phyloP scores from a whole-genome alignment of 2,329 filamentous ascomycete genomes.

The Calonectria naviculata region DNA sequence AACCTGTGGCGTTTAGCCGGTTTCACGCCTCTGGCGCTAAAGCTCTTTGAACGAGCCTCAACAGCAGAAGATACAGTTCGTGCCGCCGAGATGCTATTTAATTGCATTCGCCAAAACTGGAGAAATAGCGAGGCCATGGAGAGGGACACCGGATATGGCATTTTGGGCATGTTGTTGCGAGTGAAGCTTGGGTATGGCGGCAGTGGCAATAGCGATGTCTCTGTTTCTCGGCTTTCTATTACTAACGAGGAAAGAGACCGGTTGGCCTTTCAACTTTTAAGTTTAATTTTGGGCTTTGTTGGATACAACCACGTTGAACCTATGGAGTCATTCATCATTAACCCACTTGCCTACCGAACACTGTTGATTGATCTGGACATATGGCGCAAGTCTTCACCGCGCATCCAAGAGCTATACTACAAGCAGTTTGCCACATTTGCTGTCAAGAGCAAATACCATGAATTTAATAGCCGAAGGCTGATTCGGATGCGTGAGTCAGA shows the following conservation, averaged over 20 bases:
- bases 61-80: slow-evolving; percentile 78
- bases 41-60: slow-evolving; percentile 82
- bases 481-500: slow-evolving; percentile 83
- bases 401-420: slow-evolving; percentile 91
- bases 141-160: slow-evolving; percentile 91
- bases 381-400: slow-evolving; percentile 83
- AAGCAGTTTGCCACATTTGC: slow-evolving; percentile 91
- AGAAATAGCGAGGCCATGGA: slow-evolving; percentile 99
- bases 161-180: slow-evolving; percentile 84
- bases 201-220: slow-evolving; percentile 42
- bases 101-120: slow-evolving; percentile 91
- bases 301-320: slow-evolving; percentile 86
- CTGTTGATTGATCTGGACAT: slow-evolving; percentile 93
- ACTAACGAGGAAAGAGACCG: slow-evolving; percentile 65
- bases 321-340: slow-evolving; percentile 92
- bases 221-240: slow-evolving; percentile 55
- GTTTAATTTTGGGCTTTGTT: slow-evolving; percentile 84
- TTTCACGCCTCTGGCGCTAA: slow-evolving; percentile 86
- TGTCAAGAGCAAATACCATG: slow-evolving; percentile 88
- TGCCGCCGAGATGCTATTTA: slow-evolving; percentile 85
- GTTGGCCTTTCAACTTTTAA: slow-evolving; percentile 74
- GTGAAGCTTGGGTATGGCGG: slow-evolving; percentile 77
- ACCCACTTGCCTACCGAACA: slow-evolving; percentile 92
- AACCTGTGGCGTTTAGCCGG: slow-evolving; percentile 94
- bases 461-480: slow-evolving; percentile 90